Percentiles rank a stretch among this genome's conserved stretches.
phyloP scores from a whole-genome alignment of 1,139 yeast species.

The Candida labiduridarum region DNA sequence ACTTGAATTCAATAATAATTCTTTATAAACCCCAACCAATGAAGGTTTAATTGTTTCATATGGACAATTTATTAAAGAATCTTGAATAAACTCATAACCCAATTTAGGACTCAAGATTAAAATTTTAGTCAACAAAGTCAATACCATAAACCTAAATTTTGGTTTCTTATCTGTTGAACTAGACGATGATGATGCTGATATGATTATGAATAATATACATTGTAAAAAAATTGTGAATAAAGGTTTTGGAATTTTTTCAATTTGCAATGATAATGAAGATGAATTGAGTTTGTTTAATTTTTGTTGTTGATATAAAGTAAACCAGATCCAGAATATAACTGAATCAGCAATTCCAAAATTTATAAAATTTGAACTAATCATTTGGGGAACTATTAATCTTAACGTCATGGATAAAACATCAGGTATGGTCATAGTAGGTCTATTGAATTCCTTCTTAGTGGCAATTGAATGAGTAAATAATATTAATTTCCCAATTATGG shows the following conservation, averaged over 20 bases:
- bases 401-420: conserved; percentile 40
- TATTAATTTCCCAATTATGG: conserved; percentile 33
- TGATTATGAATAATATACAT: conserved; percentile 30
- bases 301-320: conserved; percentile 29
- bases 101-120: conserved; percentile 60
- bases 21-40: conserved; percentile 68
- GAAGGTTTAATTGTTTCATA: conserved; percentile 59
- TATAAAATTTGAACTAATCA: conserved; percentile 32
- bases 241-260: conserved; percentile 33
- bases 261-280: conserved; percentile 22
- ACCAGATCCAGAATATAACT: conserved; percentile 45
- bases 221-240: conserved; percentile 39
- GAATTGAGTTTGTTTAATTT: neutral
- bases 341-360: conserved; percentile 32
- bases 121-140: conserved; percentile 57
- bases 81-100: conserved; percentile 62
- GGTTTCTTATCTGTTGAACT: conserved; percentile 1
- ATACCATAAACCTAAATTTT: conserved; percentile 30
- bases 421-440: conserved; percentile 25
- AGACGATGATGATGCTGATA: conserved; percentile 12
- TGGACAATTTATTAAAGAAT: conserved; percentile 72
- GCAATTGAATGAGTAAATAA: conserved; percentile 30
- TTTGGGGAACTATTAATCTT: conserved; percentile 38
- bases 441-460: conserved; percentile 18
- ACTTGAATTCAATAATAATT: conserved; percentile 43